Base-by-base conservation (phyloP, 2,329 filamentous ascomycete genomes). In the Botrytis paeoniae region DNA sequence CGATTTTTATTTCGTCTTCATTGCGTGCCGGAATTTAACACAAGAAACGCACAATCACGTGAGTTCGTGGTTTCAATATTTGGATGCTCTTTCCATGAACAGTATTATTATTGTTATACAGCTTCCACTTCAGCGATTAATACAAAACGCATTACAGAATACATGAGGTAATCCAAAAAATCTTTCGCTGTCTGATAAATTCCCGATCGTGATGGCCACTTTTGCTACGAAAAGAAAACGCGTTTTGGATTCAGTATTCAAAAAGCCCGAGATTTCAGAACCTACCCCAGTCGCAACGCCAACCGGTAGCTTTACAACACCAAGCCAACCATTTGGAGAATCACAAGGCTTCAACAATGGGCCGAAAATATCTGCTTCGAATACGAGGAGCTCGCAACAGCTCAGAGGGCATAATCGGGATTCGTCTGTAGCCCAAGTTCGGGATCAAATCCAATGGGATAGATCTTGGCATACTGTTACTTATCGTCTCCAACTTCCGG, bases 381-480 rank as follows among this genome's bases (percentile, higher is more conserved):
- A 35, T 20, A 51, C 63, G 14, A 61, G 54, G 48, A 66, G 48
- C 43, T 48, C 69, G 35, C 70, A 51, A 14, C 62, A 68, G 25
- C 39, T 59, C 35, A 41, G 70, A 43, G 37, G 43, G 4, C 39
- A 48, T 41, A 25, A 32, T 51, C 25, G 51, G 7, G 48, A 43
- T 69, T 45, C 37, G 8, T 69, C 51, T 57, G 16, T 75, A 60
- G 73, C 72, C 48, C 75, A 78, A 69, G 75, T 78, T 14, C 66
- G 75, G 65, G 77, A 81, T 76, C 89, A 90, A 81, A 83, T 85
- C 71, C 84, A 84, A 75, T 90, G 86, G 84, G 88, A 91, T 78
- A 83, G 86, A 75, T 88, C 89, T 73, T 91, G 89, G 89, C 87
- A 89, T 78, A 82, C 84, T 41, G 88, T 91, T 74, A 91, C 89